Conservation (phyloP, 139 green algal species). For the Axilococcus clingmanii region DNA sequence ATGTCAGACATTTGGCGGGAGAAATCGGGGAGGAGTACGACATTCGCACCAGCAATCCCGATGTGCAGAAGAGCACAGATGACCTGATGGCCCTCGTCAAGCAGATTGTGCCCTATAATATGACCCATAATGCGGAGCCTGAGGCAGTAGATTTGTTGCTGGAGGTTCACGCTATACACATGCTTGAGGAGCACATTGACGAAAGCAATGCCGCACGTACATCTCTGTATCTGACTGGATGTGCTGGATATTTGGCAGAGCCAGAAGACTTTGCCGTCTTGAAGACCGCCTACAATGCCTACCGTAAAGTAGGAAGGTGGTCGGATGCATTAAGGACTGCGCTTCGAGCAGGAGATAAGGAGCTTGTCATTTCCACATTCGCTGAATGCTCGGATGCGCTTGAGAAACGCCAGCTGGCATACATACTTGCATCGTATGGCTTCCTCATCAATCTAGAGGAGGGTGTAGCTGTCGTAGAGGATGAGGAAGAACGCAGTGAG, state of each 20-base stretch:
- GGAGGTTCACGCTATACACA: slow-evolving; percentile 84
- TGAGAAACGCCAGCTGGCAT: slow-evolving; percentile 70
- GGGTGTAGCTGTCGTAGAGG: slow-evolving; percentile 48
- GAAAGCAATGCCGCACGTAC: slow-evolving; percentile 65
- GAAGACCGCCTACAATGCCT: slow-evolving; percentile 70
- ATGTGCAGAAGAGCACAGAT: slow-evolving; percentile 3
- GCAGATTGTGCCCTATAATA: slow-evolving; percentile 94
- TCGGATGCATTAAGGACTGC: slow-evolving; percentile 79
- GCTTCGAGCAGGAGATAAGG: slow-evolving; percentile 21
- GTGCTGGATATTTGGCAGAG: slow-evolving; percentile 84
- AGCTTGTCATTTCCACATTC: slow-evolving; percentile 21
- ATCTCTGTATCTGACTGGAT: slow-evolving; percentile 89
- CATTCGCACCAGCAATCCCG: slow-evolving; percentile 1
- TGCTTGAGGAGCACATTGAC: slow-evolving; percentile 70
- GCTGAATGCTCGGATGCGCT: slow-evolving; percentile 33
- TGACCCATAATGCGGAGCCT: slow-evolving; percentile 95
- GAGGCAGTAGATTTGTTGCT: slow-evolving; percentile 97
- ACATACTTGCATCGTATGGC: slow-evolving; percentile 78
- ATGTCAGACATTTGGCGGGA: slow-evolving; percentile 86
- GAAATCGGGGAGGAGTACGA: slow-evolving; percentile 30
- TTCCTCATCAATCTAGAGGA: slow-evolving; percentile 67
- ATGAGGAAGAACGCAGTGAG: slow-evolving; percentile 54
- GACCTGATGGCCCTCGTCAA: slow-evolving; percentile 84
- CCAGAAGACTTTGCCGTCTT: slow-evolving; percentile 82
- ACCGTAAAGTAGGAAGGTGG: slow-evolving; percentile 51